Base-by-base conservation (phyloP, 2,329 filamentous ascomycete species). In the Beauveria asiatica region DNA sequence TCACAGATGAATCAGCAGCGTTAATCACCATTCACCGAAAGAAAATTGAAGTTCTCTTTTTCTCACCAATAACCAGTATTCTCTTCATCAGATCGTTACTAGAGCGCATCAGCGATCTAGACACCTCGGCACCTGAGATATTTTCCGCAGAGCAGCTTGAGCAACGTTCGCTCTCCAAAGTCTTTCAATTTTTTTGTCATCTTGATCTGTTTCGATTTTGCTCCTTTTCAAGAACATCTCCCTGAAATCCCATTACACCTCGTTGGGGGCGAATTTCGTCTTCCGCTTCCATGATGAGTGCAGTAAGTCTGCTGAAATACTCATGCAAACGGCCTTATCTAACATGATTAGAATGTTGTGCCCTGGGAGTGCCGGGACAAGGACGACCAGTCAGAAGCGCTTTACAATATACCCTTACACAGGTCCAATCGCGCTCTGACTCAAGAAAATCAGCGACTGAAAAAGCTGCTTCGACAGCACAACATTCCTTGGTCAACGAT, bases 361-460 rank as follows among this genome's bases (percentile, higher is more conserved):
- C 76, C 80, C 4, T 79, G 76, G 76, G 80, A 83, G 65, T 78
- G 76, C 60, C 78, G 79, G 58, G 80, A 83, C 64, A 78, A 77
- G 65, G 74, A 79, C 62, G 79, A 83, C 33, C 74, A 77, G 68
- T 78, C 80, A 52, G 77, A 76, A 68, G 68, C 71, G 41, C 72
- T 74, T 52, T 82, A 79, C 66, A 76, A 80, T 37, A 70, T 76
- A 37, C 79, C 79, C 37, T 70, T 80, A n/a, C 79, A 79, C 30
- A 69, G 69, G 59, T 73, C 75, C 64, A 80, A 80, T 55, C 73
- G 74, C 63, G 68, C 71, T 53, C 73, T 83, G 3, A 63, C 71
- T 16, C 76, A 80, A 19, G 80, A 83, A 67, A 82, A 81, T 61
- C 56, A 77, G 67, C 69, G 67, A 39, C 71, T 83, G 53, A 83